Evolutionary conservation across 208 protist genomes (phyloP), one percentile per base, ranked within the genome.

Genomic region (Wallacemonas sp.): DNA sequence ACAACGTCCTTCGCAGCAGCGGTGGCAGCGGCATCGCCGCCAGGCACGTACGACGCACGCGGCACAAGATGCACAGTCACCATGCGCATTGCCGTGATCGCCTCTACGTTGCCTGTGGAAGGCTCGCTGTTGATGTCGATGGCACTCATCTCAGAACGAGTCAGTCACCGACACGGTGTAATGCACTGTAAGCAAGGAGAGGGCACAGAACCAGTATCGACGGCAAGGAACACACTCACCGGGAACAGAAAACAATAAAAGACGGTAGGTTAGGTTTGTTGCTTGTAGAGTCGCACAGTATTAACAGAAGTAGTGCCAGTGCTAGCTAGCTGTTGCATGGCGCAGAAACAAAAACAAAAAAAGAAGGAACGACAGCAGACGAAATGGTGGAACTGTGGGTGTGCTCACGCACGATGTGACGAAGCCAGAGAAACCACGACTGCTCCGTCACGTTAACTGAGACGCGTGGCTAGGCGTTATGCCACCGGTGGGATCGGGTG

Each of bases 31-130:
- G 17, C 6, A 15, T 17, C 55, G 36, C 24, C 55, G 9, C 55
- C 22, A 10, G 55, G 15, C 32, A 34, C 55, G 38, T 62, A 62
- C 55, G 39, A 44, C 38, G 17, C 39, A n/a, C 55, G 34, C 5
- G 55, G 39, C 34, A 62, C 19, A 6, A 62, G 26, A 5, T 29
- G 19, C 38, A 62, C 55, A 10, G 22, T 48, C 55, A 62, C 6
- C 55, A 62, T 45, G 55, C 55, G 55, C 55, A 62, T 24, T 26
- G 22, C 22, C 38, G 38, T n/a, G n/a, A n/a, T 62, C 1, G 55
- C 37, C 50, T 57, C 50, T 33, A 59, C 39, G 30, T 59, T 29
- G 33, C 19, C 26, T 4, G 54, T 54, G 12, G 42, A 12, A 9
- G 42, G 5, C 9, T 26, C 19, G 17, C 5, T 48, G 19, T 48